phyloP scores from a whole-genome alignment of 169 alveolate genomes.

The Cryptosporidium sp. region DNA sequence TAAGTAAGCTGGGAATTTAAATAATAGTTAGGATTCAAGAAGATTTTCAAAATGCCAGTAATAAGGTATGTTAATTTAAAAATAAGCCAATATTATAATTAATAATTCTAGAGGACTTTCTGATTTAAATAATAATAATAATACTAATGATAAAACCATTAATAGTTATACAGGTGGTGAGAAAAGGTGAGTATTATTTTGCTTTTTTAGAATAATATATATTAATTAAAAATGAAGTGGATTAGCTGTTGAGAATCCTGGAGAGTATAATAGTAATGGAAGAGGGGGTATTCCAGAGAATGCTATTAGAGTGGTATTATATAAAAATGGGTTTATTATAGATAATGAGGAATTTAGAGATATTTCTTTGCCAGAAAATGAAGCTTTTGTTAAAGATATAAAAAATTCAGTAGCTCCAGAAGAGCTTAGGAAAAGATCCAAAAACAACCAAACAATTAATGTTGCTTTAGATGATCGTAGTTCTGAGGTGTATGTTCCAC shows the following conservation, averaged over 20 bases:
- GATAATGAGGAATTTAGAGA: conserved; percentile 93
- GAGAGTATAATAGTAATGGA: conserved; percentile 77
- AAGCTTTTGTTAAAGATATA: conserved; percentile 89
- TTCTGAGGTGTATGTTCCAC: conserved; percentile 72
- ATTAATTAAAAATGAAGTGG: conserved; percentile 76
- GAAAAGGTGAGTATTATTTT: conserved; percentile 67
- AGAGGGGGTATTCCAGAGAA: conserved; percentile 78
- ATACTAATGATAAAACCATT: conserved; percentile 77
- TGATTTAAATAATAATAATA: conserved; percentile 33
- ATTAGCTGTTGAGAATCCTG: conserved; percentile 85
- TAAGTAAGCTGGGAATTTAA: background rate
- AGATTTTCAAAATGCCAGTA: conserved; percentile 22
- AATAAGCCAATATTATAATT: background rate
- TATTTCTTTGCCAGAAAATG: conserved; percentile 87
- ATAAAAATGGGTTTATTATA: conserved; percentile 91
- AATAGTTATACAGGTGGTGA: conserved; percentile 89
- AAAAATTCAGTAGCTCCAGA: conserved; percentile 93
- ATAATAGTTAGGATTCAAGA: background rate
- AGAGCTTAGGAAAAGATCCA: conserved; percentile 85
- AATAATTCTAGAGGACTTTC: conserved; percentile 43
- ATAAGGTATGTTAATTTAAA: conserved; percentile 8
- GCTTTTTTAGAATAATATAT: background rate
- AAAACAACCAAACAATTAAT: conserved; percentile 77
- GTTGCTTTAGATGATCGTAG: conserved; percentile 81
- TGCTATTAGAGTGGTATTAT: conserved; percentile 84